phyloP scores from a whole-genome alignment of 805 yeast genomes.

The Hanseniaspora guilliermondii region DNA sequence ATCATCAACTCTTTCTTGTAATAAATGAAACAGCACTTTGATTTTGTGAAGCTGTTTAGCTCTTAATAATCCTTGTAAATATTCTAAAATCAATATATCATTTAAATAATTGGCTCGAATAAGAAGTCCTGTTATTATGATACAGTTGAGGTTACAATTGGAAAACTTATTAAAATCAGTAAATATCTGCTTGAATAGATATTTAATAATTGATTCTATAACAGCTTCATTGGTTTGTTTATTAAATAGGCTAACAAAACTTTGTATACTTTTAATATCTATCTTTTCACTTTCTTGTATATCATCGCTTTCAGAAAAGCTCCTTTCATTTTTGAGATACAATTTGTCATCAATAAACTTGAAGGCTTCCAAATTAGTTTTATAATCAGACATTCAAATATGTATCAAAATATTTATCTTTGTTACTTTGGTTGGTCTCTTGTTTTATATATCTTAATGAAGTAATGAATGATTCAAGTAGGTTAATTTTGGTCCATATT shows the following conservation, averaged over 20 bases:
- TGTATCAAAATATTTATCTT: no score
- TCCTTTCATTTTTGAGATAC: neutral
- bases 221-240: neutral
- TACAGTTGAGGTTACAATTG: constrained; percentile 4
- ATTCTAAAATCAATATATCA: constrained; percentile 8
- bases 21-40: constrained; percentile 1
- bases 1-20: neutral
- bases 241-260: neutral
- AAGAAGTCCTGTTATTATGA: constrained; percentile 3
- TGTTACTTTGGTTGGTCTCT: no score
- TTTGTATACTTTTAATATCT: neutral
- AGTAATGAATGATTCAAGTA: no score
- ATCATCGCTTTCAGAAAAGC: neutral
- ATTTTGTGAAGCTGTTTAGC: constrained; percentile 6
- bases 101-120: constrained; percentile 1
- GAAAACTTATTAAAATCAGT: constrained; percentile 2
- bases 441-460: no score
- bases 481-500: no score
- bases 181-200: constrained; percentile 4
- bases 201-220: neutral
- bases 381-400: neutral
- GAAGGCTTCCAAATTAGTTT: neutral
- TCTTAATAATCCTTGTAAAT: neutral
- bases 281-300: neutral
- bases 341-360: neutral